phyloP scores from a whole-genome alignment of 2,329 filamentous ascomycete genomes.

The Alternaria triticina region DNA sequence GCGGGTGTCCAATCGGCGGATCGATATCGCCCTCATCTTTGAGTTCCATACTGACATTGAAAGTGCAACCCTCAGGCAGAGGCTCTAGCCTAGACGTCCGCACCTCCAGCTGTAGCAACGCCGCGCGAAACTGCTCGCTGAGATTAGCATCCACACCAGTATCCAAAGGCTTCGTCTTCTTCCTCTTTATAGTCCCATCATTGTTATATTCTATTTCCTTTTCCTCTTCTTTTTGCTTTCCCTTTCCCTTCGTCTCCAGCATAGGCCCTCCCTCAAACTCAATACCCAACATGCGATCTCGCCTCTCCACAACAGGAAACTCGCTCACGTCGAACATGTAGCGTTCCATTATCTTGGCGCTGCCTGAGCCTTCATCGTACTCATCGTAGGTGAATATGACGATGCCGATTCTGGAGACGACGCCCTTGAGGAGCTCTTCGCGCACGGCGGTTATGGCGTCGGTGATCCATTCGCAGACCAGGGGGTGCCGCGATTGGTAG shows the following conservation, averaged over 20 bases:
- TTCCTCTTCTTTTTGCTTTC: background rate
- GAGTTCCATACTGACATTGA: slow-evolving; percentile 77
- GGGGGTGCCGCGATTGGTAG: slow-evolving; percentile 83
- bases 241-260: background rate
- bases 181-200: slow-evolving; percentile 5
- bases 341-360: slow-evolving; percentile 62
- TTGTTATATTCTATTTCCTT: slow-evolving; percentile 17
- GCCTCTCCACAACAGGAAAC: slow-evolving; percentile 58
- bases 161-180: slow-evolving; percentile 26
- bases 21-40: slow-evolving; percentile 62
- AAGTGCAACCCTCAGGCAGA: slow-evolving; percentile 71
- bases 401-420: slow-evolving; percentile 61
- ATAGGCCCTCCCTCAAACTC: slow-evolving; percentile 53
- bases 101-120: slow-evolving; percentile 67
- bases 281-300: slow-evolving; percentile 55
- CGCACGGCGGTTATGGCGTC: slow-evolving; percentile 78
- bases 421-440: slow-evolving; percentile 67
- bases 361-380: slow-evolving; percentile 12
- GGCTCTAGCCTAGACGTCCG: slow-evolving; percentile 63
- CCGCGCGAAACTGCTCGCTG: slow-evolving; percentile 74
- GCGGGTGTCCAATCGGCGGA: slow-evolving; percentile 57
- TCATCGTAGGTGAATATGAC: slow-evolving; percentile 59
- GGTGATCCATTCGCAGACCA: slow-evolving; percentile 83
- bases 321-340: slow-evolving; percentile 66
- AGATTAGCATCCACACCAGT: slow-evolving; percentile 59